Conservation (phyloP, 1,284 basidiomycete genomes). For the Malassezia japonica region DNA sequence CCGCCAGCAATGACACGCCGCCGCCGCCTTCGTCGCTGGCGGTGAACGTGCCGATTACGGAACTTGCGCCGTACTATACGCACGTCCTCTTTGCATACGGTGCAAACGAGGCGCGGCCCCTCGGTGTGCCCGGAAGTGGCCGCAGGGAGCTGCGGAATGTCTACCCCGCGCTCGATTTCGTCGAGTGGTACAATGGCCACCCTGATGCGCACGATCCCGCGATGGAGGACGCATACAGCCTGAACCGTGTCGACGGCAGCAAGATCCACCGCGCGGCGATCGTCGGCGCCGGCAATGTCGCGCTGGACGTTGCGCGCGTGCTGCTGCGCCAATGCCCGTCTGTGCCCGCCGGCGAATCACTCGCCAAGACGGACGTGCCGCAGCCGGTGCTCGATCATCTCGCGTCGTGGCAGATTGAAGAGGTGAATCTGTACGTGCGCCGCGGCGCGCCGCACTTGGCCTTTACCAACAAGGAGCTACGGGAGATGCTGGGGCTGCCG, state of each 20-base stretch:
- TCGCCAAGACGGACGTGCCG: slow-evolving; percentile 73
- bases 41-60: slow-evolving; percentile 51
- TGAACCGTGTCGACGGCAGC: slow-evolving; percentile 23
- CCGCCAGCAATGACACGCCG: slow-evolving; percentile 20
- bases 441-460: slow-evolving; percentile 80
- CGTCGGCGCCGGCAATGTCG: slow-evolving; percentile 92
- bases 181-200: slow-evolving; percentile 96
- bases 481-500: slow-evolving; percentile 74
- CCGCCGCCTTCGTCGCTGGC: neutral
- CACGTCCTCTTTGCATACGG: slow-evolving; percentile 74
- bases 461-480: slow-evolving; percentile 86
- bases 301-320: slow-evolving; percentile 84
- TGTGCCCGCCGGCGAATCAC: slow-evolving; percentile 51
- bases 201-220: slow-evolving; percentile 52
- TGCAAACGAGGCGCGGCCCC: slow-evolving; percentile 55
- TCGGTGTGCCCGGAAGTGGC: slow-evolving; percentile 51
- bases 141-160: slow-evolving; percentile 54
- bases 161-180: slow-evolving; percentile 70
- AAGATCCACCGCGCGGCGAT: slow-evolving; percentile 60
- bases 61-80: slow-evolving; percentile 62
- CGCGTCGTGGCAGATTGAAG: slow-evolving; percentile 57
- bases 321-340: slow-evolving; percentile 55
- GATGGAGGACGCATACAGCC: neutral
- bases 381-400: slow-evolving; percentile 64
- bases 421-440: slow-evolving; percentile 74